Conservation (phyloP, 1,284 basidiomycete species). For the Ustilago nuda region DNA sequence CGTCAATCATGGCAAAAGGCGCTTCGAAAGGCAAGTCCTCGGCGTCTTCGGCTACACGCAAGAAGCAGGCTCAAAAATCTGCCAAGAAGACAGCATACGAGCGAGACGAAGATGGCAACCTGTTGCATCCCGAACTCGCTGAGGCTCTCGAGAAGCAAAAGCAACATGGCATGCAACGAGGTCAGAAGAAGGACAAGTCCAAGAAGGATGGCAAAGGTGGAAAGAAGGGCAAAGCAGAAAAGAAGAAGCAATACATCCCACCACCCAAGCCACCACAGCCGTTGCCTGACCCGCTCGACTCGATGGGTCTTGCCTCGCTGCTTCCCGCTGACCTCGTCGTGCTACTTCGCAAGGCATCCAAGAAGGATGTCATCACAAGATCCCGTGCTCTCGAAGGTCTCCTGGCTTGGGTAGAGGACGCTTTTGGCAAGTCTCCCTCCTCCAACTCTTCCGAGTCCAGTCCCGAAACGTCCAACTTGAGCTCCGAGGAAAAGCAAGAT, state of each 20-base stretch:
- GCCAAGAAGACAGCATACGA: slow-evolving; percentile 59
- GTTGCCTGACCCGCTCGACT: slow-evolving; percentile 89
- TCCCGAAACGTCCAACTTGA: slow-evolving; percentile 27
- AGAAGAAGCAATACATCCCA: slow-evolving; percentile 66
- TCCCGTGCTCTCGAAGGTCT: slow-evolving; percentile 88
- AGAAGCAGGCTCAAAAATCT: slow-evolving; percentile 66
- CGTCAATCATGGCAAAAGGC: slow-evolving; percentile 36
- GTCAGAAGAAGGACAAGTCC: slow-evolving; percentile 64
- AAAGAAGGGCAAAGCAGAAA: slow-evolving; percentile 55
- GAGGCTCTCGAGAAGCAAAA: slow-evolving; percentile 36
- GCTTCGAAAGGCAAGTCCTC: slow-evolving; percentile 64
- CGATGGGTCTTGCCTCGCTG: slow-evolving; percentile 77
- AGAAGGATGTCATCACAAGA: slow-evolving; percentile 92
- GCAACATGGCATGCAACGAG: slow-evolving; percentile 42
- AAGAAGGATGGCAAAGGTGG: slow-evolving; percentile 52
- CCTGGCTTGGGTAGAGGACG: slow-evolving; percentile 75
- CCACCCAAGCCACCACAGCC: slow-evolving; percentile 77
- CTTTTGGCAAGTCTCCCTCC: slow-evolving; percentile 71
- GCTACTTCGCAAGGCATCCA: slow-evolving; percentile 82
- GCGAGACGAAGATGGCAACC: slow-evolving; percentile 43
- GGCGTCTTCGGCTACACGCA: slow-evolving; percentile 66
- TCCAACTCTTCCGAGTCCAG: slow-evolving; percentile 63
- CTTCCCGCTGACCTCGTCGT: slow-evolving; percentile 80
- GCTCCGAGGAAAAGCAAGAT: slow-evolving; percentile 45
- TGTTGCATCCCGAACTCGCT: slow-evolving; percentile 29